Evolutionary conservation across 768 basidiomycete genomes (phyloP).

Genomic region (Austroboletus eburneus): DNA sequence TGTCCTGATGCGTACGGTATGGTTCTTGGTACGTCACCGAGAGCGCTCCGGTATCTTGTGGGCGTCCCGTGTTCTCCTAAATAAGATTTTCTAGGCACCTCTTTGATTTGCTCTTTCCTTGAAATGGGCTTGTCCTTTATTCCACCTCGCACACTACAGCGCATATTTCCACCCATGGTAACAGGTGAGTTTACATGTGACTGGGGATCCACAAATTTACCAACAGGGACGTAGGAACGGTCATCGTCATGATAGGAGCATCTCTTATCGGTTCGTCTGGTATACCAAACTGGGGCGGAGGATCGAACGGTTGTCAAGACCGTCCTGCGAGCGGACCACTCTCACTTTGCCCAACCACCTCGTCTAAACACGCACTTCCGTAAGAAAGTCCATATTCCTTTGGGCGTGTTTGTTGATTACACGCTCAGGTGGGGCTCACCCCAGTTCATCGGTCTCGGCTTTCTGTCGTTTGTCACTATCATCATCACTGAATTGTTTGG

Average conservation of each 20-base stretch:
- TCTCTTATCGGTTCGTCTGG: conserved; percentile 73
- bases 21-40: conserved; percentile 50
- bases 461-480: conserved; percentile 75
- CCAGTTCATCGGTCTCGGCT: conserved; percentile 82
- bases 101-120: conserved; percentile 72
- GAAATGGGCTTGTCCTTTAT: conserved; percentile 79
- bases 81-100: conserved; percentile 48
- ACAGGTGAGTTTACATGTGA: conserved; percentile 63
- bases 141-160: conserved; percentile 56
- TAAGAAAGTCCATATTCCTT: conserved; percentile 27
- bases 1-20: conserved; percentile 83
- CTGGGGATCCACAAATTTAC: too few relatives aligned
- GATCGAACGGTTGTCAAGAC: conserved; percentile 63
- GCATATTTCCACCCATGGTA: conserved; percentile 76
- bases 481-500: conserved; percentile 80
- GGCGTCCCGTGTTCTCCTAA: not conserved
- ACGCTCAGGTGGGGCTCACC: conserved; percentile 69
- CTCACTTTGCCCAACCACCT: conserved; percentile 65
- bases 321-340: conserved; percentile 67
- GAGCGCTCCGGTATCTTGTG: not conserved
- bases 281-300: conserved; percentile 80
- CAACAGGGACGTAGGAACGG: conserved; percentile 46
- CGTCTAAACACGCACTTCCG: conserved; percentile 65
- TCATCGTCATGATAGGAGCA: conserved; percentile 77
- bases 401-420: not conserved